Evolutionary conservation across 192 early-diverging fungal genomes (phyloP).

Genomic region (Gigaspora rosea): DNA sequence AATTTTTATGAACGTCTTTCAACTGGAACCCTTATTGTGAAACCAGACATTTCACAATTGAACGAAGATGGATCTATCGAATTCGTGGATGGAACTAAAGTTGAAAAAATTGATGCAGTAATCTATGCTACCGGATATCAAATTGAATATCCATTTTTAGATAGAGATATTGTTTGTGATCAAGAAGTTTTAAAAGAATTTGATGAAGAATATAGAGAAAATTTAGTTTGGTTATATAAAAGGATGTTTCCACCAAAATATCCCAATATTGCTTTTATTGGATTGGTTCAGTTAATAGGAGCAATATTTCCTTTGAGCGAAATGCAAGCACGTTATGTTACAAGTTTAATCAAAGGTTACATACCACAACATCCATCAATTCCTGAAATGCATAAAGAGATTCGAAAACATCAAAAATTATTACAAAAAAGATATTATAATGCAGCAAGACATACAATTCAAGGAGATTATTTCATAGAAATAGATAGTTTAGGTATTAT

Average conservation of each 20-base stretch:
- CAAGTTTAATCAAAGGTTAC: constrained; percentile 36
- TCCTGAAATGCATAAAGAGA: constrained; percentile 49
- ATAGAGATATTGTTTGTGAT: constrained; percentile 44
- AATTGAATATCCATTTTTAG: constrained; percentile 53
- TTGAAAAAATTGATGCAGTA: constrained; percentile 56
- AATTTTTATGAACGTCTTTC: constrained; percentile 52
- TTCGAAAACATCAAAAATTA: constrained; percentile 32
- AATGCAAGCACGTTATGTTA: too few species aligned
- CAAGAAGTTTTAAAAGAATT: constrained; percentile 33
- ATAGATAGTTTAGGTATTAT: constrained; percentile 44
- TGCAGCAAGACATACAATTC: constrained; percentile 53
- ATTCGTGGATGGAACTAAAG: constrained; percentile 59
- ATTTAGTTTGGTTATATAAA: constrained; percentile 60
- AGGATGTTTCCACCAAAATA: constrained; percentile 52
- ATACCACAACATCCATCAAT: constrained; percentile 40
- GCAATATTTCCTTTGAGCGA: too few species aligned
- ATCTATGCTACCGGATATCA: constrained; percentile 29
- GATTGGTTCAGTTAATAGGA: neutral
- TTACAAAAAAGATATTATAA: constrained; percentile 34
- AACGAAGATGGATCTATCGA: constrained; percentile 41
- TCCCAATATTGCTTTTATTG: constrained; percentile 61
- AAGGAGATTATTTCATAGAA: constrained; percentile 47
- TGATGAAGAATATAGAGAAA: constrained; percentile 39
- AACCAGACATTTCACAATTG: constrained; percentile 49
- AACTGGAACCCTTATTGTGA: constrained; percentile 52